Evolutionary conservation across 1,284 basidiomycete genomes (phyloP), one percentile per base, ranked within the genome.

Genomic region (Chondrostereum purpureum): DNA sequence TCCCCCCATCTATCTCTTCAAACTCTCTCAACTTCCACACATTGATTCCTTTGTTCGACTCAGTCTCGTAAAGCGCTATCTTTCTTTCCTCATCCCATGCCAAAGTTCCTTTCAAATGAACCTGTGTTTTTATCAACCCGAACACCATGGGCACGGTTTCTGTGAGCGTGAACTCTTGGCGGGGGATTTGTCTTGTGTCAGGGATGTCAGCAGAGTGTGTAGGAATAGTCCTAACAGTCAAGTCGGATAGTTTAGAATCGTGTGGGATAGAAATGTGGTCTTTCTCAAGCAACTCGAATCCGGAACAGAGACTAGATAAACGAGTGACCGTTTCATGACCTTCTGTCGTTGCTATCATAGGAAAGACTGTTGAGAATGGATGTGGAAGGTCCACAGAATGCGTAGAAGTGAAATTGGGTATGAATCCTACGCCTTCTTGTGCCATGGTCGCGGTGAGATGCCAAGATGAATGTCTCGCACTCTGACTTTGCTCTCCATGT

Each of bases 1-100:
- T 31, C n/a, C 50, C 53, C 3, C 44, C 53, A 5, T 42, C 51
- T 18, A 58, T 51, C 38, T 52, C 55, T 24, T 62, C 55, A 44
- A 66, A 61, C 34, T 48, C 53, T 13, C 63, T 54, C 37, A 63
- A 27, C 44, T 66, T 66, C 63, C 61, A 62, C 3, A 66, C 57
- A 37, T 48, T 43, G 19, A 66, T 54, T 2, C 58, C 59, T 1
- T 45, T 47, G 19, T 51, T 53, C 2, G 57, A 47, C 17, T 53
- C 44, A 27, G 53, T 60, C 44, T 67, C 66, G 40, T 65, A 67
- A 22, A 68, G 47, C 14, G 57, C 45, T 10, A 57, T 18, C 22
- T 53, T 55, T 2, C 50, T 47, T 3, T 52, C 40, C 20, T 62
- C 54, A 34, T 66, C 62, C 63, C 62, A 67, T 2, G 64, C 62